Evolutionary conservation across 2,329 filamentous ascomycete genomes (phyloP).

Genomic region (Neopestalotiopsis clavispora): DNA sequence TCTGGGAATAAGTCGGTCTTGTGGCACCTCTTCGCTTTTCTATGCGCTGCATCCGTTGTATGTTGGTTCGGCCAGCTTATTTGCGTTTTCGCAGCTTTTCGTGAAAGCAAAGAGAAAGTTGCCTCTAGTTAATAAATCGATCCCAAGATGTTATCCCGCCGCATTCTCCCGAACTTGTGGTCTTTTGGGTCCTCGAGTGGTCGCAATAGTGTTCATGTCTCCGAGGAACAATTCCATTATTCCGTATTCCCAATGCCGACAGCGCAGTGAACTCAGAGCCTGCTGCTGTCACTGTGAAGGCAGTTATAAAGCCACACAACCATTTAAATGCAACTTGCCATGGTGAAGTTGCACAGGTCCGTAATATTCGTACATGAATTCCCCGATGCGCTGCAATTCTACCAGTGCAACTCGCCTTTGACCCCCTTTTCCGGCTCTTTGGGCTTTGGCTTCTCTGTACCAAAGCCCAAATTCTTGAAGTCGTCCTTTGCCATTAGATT

Average conservation of each 20-base stretch:
- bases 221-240: neutral
- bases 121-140: neutral
- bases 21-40: neutral
- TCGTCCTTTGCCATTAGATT: conserved; percentile 97
- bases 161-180: neutral
- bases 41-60: neutral
- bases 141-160: neutral
- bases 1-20: conserved; percentile 5
- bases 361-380: neutral
- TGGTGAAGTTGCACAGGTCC: neutral
- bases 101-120: neutral
- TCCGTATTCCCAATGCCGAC: neutral
- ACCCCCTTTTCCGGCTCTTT: conserved; percentile 31
- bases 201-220: neutral
- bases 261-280: neutral
- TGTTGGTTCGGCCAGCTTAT: neutral
- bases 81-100: neutral
- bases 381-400: neutral
- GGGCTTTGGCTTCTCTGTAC: conserved; percentile 32
- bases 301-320: neutral
- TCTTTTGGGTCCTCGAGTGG: neutral
- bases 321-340: neutral
- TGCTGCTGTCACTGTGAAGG: neutral
- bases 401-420: conserved; percentile 42
- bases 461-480: conserved; percentile 91